Conservation (phyloP, 2,329 filamentous ascomycete genomes). For the Chlorencoelia australis region DNA sequence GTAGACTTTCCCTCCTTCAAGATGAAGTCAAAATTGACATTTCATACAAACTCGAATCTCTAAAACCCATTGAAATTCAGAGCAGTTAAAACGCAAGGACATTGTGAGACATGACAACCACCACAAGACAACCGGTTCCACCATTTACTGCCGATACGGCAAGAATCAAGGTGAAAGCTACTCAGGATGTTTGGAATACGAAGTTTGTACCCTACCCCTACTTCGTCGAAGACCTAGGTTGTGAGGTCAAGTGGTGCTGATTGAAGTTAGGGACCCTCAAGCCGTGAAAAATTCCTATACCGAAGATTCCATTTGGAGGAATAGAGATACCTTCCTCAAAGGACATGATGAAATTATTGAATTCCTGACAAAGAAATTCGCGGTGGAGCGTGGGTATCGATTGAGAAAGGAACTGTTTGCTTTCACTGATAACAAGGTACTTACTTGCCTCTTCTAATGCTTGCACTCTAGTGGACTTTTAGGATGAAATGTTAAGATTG, state of each 20-base stretch:
- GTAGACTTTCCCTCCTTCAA: too few species aligned
- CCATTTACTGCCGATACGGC: constrained; percentile 71
- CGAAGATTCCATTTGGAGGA: constrained; percentile 68
- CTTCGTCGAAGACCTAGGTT: background rate
- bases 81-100: background rate
- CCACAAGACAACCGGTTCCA: constrained; percentile 41
- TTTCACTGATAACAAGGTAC: constrained; percentile 55
- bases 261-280: constrained; percentile 46
- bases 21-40: background rate
- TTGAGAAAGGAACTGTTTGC: constrained; percentile 79
- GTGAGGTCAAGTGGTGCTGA: background rate
- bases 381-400: constrained; percentile 58
- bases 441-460: background rate
- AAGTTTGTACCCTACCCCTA: constrained; percentile 36
- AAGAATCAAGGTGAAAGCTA: constrained; percentile 67
- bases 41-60: background rate
- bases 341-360: constrained; percentile 58
- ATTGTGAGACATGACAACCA: constrained; percentile 12
- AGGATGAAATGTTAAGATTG: background rate
- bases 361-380: constrained; percentile 67
- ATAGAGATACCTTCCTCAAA: constrained; percentile 58
- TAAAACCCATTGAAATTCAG: background rate
- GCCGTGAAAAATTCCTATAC: constrained; percentile 66
- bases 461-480: background rate
- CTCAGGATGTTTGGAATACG: constrained; percentile 76